Conservation (phyloP, 345 rosid species). For the Mangifera indica region DNA sequence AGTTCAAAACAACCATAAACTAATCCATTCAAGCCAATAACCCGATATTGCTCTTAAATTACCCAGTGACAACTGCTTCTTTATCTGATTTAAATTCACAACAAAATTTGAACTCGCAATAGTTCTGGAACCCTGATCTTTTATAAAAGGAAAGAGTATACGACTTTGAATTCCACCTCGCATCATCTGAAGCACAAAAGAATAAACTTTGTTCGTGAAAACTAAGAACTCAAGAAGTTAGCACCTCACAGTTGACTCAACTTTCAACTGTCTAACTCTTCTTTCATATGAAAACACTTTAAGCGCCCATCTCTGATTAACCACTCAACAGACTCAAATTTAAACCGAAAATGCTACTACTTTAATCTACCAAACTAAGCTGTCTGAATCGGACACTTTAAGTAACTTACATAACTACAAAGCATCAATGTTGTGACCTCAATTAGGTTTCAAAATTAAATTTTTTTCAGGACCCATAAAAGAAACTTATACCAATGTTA, state of each 20-base stretch:
- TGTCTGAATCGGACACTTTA: not conserved
- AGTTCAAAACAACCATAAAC: not conserved
- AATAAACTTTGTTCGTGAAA: too few species aligned
- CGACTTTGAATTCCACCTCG: too few species aligned
- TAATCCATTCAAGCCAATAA: not conserved
- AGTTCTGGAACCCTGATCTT: not conserved
- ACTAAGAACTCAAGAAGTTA: too few species aligned
- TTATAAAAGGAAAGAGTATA: not conserved
- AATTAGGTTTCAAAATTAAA: constrained; percentile 1
- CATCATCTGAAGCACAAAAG: too few species aligned
- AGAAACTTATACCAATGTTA: too few species aligned
- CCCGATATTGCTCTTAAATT: too few species aligned
- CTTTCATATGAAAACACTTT: constrained; percentile 1
- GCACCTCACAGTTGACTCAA: not conserved
- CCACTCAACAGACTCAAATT: not conserved
- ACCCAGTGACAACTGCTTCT: too few species aligned
- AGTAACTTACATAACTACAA: not conserved
- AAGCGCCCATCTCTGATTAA: not conserved
- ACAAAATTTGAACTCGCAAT: not conserved
- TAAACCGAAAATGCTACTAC: not conserved
- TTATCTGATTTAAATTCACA: not conserved
- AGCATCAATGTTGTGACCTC: not conserved
- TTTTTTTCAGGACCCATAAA: not conserved
- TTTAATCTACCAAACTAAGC: not conserved
- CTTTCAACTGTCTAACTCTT: constrained; percentile 6